Conservation (phyloP, 805 yeast species). For the Barnettozyma wickerhamii region DNA sequence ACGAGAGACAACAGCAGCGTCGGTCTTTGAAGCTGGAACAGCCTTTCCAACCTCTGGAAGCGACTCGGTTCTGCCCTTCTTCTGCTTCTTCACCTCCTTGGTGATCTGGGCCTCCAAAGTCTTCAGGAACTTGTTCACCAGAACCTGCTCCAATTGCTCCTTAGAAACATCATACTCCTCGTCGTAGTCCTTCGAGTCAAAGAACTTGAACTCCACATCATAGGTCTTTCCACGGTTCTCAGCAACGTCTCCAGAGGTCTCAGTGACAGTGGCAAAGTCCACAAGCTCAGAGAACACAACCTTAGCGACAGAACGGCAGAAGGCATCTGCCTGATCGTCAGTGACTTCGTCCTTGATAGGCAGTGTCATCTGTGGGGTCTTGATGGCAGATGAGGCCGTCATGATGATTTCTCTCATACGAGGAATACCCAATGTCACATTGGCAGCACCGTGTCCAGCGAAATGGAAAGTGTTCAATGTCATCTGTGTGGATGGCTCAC, state of each 20-base stretch:
- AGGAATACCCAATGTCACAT: constrained; percentile 98
- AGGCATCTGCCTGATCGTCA: constrained; percentile 85
- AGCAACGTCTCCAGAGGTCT: constrained; percentile 67
- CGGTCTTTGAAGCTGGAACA: constrained; percentile 51
- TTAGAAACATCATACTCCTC: constrained; percentile 85
- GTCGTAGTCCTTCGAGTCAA: constrained; percentile 68
- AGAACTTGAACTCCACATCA: constrained; percentile 70
- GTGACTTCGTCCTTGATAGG: constrained; percentile 78
- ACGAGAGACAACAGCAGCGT: constrained; percentile 33
- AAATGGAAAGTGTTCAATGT: constrained; percentile 95
- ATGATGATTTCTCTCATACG: constrained; percentile 99
- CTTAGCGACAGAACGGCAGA: constrained; percentile 85
- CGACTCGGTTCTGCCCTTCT: constrained; percentile 44
- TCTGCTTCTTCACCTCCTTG: constrained; percentile 81
- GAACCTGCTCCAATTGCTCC: constrained; percentile 67
- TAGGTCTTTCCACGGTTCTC: constrained; percentile 43
- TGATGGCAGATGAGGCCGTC: constrained; percentile 95
- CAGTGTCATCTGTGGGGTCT: constrained; percentile 98
- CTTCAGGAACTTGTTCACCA: constrained; percentile 60
- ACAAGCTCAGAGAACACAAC: constrained; percentile 86
- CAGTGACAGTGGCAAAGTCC: constrained; percentile 80
- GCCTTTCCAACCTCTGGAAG: constrained; percentile 69
- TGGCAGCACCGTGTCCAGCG: constrained; percentile 99
- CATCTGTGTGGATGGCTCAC: constrained; percentile 99
- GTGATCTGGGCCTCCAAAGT: constrained; percentile 68